Base-by-base conservation (phyloP, 2,329 filamentous ascomycete genomes). In the Fusarium sp. region DNA sequence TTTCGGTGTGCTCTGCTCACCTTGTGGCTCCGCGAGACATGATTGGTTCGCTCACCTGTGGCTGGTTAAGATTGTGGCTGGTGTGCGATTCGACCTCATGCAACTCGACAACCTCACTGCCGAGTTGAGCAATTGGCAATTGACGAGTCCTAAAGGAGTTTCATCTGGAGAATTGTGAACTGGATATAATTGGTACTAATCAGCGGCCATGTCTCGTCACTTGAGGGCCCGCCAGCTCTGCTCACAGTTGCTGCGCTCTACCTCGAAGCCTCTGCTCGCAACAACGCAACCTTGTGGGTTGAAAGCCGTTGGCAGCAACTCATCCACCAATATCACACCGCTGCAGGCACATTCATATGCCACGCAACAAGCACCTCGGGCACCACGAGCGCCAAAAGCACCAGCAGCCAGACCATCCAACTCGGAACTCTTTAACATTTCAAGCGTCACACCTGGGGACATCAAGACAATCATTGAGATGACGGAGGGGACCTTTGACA, bases 401-500 rank as follows among this genome's bases (percentile, higher is more conserved):
- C 72, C 75, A 22, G 70, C 49, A 31, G 16, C 33, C 17, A 40
- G 33, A 5, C 53, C 40, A 3, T 29, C 72, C 2, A 22, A 44
- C 12, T 35, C 72, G 12, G 69, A 75, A 17, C 38, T 72, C 9
- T 77, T 77, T 65, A 75, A 64, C 12, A 58, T 80, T 6, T 67
- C 72, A 12, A 51, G 66, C 22, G 74, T 81, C 55, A 73, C 78
- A 9, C 40, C 65, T 3, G 40, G 62, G n/a, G 62, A 66, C 8
- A 78, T 82, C 22, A 71, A 75, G 36, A 29, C 27, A 6, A 65
- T 74, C 29, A 66, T 80, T 10, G 58, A 55, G 31, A 62, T 35
- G 24, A 66, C 71, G 29, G 61, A 44, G 7, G 67, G 69, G 14
- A 38, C 61, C 3, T 75, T 79, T 60, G 61, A 63, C 8, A 67